Evolutionary conservation across 148 eudicot species (phyloP).

Genomic region (Polygonum maritimum): DNA sequence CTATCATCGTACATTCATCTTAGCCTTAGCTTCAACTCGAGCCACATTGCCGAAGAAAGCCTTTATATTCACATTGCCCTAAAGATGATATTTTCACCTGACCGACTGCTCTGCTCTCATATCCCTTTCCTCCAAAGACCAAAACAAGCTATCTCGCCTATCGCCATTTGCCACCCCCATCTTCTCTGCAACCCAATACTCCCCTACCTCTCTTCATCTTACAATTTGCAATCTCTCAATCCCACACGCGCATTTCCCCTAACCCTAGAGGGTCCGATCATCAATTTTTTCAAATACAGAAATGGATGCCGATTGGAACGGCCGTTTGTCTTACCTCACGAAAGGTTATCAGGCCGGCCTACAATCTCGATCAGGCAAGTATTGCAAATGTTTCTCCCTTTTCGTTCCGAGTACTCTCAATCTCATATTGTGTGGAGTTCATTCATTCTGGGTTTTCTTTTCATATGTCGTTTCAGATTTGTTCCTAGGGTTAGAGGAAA

Average conservation of each 20-base stretch:
- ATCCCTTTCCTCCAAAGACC: background rate
- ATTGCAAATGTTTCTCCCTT: background rate
- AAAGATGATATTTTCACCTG: background rate
- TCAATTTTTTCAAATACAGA: background rate
- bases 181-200: background rate
- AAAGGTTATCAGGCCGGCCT: conserved; percentile 66
- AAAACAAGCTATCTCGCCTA: background rate
- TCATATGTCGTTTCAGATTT: conserved; percentile 38
- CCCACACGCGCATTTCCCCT: background rate
- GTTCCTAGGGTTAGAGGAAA: conserved; percentile 79
- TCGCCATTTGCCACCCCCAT: background rate
- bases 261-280: conserved; percentile 4
- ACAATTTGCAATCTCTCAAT: background rate
- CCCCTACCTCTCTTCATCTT: background rate
- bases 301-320: conserved; percentile 87
- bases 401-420: background rate
- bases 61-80: too few species aligned
- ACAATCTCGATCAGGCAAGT: conserved; percentile 70
- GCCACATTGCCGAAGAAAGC: too few species aligned
- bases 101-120: background rate
- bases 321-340: conserved; percentile 65
- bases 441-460: background rate
- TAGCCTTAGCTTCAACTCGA: too few species aligned
- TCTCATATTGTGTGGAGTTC: background rate
- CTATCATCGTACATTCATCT: too few species aligned